Base-by-base conservation (phyloP, 805 yeast genomes). In the Candida pseudoglaebosa region DNA sequence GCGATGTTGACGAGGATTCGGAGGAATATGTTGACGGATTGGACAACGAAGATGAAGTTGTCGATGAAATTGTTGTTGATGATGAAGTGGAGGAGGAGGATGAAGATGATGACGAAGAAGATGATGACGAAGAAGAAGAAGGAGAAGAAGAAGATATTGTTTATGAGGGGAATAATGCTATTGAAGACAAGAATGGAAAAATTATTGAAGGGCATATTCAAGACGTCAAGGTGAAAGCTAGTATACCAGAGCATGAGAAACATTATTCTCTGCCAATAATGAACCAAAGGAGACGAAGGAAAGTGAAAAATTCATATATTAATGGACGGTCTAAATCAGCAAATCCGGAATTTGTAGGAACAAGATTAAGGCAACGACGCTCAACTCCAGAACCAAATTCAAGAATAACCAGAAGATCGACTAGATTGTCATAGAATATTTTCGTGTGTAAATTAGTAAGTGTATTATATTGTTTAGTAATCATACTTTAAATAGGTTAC, bases 401-500 rank as follows among this genome's bases (percentile, higher is more conserved):
- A 26, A 31, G 47, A 41, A 4, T 20, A 7, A 33, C 40, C 12
- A 24, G 40, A 38, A 10, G 40, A 15, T 37, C 36, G n/a, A 37
- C 36, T 19, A 32, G 40, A 26, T 24, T 15, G 19, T 14, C 33
- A 20, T 21, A 18, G 20, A 8, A 6, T 5, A 15, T 14, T 34
- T 24, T 34, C 30, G 24, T 37, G 39, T 35, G 40, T 39, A 38
- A 20, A 34, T 35, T 21, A 36, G 21, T 37, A 24, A 24, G 29
- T 36, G 36, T 42, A 41, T 38, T 37, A 38, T 31, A 36, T 31
- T 37, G 22, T 33, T 19, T 37, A 40, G 17, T 17, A 21, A 26
- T 37, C 22, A 22, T 30, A 33, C 36, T 28, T 50, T 46, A 36
- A 68, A 67, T 31, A 66, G 37, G 33, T 49, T 55, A 39, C 67